A percentile compares a stretch with the other conserved stretches of the same genome.
Evolutionary conservation across 768 basidiomycete species (phyloP).

Genomic region (Neoboletus brunneissimus): DNA sequence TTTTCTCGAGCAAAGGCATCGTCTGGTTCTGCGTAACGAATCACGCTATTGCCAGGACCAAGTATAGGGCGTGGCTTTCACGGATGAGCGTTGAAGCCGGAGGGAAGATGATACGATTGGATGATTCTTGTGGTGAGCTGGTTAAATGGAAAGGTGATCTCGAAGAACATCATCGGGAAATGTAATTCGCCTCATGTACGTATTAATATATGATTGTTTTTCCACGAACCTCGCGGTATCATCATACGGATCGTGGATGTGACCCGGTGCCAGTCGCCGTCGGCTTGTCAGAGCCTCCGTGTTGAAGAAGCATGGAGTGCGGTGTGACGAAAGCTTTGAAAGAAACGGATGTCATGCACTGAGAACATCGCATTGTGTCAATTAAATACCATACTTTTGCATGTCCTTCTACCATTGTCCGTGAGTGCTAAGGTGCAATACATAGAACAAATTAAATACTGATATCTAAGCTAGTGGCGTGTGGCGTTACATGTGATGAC

Average conservation of each 20-base stretch:
- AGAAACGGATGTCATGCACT: too few relatives aligned
- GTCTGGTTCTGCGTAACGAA: conserved; percentile 49
- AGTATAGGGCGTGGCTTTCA: conserved; percentile 17
- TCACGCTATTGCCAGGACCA: conserved; percentile 30
- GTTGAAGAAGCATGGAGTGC: too few relatives aligned
- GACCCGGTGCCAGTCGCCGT: too few relatives aligned
- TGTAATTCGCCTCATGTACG: conserved; percentile 3
- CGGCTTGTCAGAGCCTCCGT: neutral
- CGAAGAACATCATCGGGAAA: conserved; percentile 5
- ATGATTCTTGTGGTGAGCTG: conserved; percentile 49
- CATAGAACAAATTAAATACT: neutral
- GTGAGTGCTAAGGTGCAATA: neutral
- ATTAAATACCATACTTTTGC: neutral
- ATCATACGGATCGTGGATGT: too few relatives aligned
- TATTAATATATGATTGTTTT: neutral
- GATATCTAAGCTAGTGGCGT: neutral
- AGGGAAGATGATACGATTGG: conserved; percentile 45
- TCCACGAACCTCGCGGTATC: neutral
- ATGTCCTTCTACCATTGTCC: neutral
- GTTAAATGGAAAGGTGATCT: conserved; percentile 36
- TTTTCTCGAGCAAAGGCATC: conserved; percentile 48
- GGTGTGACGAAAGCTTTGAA: neutral
- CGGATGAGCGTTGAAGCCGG: conserved; percentile 28
- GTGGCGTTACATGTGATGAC: neutral
- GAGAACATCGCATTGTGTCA: neutral